These are phyloP conservation scores for Podosphaera xanthii DNA, from an alignment of 2,329 filamentous ascomycete genomes.

Conservation along the genomic window DNA sequence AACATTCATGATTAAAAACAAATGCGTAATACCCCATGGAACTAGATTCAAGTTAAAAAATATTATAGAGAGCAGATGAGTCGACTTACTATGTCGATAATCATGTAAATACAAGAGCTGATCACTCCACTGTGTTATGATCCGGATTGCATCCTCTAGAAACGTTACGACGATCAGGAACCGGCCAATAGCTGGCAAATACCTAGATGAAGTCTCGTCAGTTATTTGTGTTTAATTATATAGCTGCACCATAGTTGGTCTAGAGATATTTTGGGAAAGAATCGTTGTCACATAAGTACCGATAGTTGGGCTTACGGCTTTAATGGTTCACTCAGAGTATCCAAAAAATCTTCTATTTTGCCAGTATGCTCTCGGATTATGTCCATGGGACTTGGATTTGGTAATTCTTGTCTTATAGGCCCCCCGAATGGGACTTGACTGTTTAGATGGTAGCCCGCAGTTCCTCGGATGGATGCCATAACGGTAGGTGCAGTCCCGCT, in stretches of 20 bases:
- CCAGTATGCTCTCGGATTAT: constrained; percentile 83
- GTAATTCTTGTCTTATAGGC: constrained; percentile 14
- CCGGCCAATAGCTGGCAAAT: constrained; percentile 82
- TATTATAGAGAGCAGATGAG: constrained; percentile 1
- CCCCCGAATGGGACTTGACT: constrained; percentile 18
- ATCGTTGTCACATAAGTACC: not conserved
- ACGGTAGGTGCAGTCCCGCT: constrained; percentile 13
- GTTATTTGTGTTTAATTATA: not conserved
- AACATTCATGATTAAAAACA: constrained; percentile 83
- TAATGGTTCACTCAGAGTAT: constrained; percentile 67
- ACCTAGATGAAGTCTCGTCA: constrained; percentile 28
- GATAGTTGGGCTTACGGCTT: constrained; percentile 53
- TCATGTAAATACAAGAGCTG: constrained; percentile 84
- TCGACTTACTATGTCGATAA: constrained; percentile 59
- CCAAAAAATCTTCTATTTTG: constrained; percentile 91
- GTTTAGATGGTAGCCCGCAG: constrained; percentile 21
- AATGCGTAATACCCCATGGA: constrained; percentile 65
- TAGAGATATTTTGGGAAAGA: not conserved
- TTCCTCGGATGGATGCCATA: constrained; percentile 38
- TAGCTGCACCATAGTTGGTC: not conserved
- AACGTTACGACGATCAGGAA: constrained; percentile 98
- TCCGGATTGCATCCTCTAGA: constrained; percentile 84
- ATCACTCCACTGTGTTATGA: constrained; percentile 92
- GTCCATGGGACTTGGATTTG: constrained; percentile 35
- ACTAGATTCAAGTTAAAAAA: constrained; percentile 29